Base-by-base conservation (phyloP, 2,329 filamentous ascomycete species). In the Alternaria tenuissima region DNA sequence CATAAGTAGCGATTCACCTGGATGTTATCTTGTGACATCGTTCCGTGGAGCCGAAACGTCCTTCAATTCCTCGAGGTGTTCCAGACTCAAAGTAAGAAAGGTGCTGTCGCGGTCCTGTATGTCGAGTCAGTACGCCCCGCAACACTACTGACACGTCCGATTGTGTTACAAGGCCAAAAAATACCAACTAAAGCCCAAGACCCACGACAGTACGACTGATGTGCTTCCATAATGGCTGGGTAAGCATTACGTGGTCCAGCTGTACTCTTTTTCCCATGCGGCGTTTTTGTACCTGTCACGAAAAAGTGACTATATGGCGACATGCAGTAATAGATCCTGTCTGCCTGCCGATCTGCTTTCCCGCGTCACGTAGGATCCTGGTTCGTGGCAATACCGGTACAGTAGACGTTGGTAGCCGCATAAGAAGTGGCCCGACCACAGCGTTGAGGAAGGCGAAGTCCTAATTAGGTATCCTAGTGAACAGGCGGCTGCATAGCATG, bases 51-150 rank as follows among this genome's bases (percentile, higher is more conserved):
- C 26, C 51, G 48, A 52, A 7, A 22, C 26, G 42, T 58, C 30
- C 11, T 22, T 52, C 41, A 55, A 41, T 22, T 20, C 22, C 14
- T 36, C 11, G 26, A 28, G 18, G 14, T 36, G 51, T 36, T 42
- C 49, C 52, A 46, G 34, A n/a, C 55, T 32, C 18, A 51, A 41
- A 42, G 18, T 22, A 62, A 47, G 32, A 42, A 62, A 22, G 28
- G 46, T 42, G 46, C 34, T 26, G 32, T 51, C 51, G 46, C 55
- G 38, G 43, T 11, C 34, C 48, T 52, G 34, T 43, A 12, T 12
- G 34, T 39, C 56, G 59, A 59, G 55, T 57, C 58, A 57, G 36
- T 57, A n/a, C 24, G 48, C 43, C 59, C 51, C 46, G 44, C 46
- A 48, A 58, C 32, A 46, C 49, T 41, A 49, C 39, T 41, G 36